Conservation (phyloP, 169 alveolate genomes). For the Cyclospora cayetanensis region DNA sequence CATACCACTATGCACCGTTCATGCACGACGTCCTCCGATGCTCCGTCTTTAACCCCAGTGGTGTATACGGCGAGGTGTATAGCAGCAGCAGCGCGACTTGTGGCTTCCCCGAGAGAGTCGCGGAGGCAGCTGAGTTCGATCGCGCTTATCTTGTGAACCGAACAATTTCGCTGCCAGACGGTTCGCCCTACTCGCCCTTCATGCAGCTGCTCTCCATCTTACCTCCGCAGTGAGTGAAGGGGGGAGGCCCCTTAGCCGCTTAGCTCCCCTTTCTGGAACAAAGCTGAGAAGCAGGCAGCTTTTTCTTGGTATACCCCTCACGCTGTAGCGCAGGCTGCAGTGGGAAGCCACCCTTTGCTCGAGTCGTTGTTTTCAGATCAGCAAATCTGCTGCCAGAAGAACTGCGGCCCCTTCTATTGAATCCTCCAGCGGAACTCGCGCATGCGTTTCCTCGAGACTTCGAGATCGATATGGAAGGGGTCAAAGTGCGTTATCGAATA, state of each 20-base stretch:
- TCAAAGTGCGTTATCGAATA: slow-evolving; percentile 66
- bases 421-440: slow-evolving; percentile 65
- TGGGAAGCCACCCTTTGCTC: too few species aligned
- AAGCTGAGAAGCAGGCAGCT: not conserved
- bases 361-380: slow-evolving; percentile 57
- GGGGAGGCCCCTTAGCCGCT: not conserved
- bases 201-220: slow-evolving; percentile 97
- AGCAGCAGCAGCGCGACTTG: too few species aligned
- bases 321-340: not conserved
- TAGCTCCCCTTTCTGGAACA: not conserved
- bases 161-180: slow-evolving; percentile 66
- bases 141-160: slow-evolving; percentile 32
- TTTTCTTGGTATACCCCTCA: not conserved
- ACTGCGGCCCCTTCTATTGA: slow-evolving; percentile 2
- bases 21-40: slow-evolving; percentile 92
- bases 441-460: slow-evolving; percentile 70
- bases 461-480: slow-evolving; percentile 83
- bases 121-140: too few species aligned
- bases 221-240: slow-evolving; percentile 90
- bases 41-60: slow-evolving; percentile 35
- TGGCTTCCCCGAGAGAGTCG: too few species aligned
- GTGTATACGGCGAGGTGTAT: too few species aligned
- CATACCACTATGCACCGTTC: slow-evolving; percentile 99
- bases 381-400: slow-evolving; percentile 52
- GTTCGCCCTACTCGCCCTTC: slow-evolving; percentile 96